Conservation (phyloP, 2,329 filamentous ascomycete species). For the Aspergillus sp. region DNA sequence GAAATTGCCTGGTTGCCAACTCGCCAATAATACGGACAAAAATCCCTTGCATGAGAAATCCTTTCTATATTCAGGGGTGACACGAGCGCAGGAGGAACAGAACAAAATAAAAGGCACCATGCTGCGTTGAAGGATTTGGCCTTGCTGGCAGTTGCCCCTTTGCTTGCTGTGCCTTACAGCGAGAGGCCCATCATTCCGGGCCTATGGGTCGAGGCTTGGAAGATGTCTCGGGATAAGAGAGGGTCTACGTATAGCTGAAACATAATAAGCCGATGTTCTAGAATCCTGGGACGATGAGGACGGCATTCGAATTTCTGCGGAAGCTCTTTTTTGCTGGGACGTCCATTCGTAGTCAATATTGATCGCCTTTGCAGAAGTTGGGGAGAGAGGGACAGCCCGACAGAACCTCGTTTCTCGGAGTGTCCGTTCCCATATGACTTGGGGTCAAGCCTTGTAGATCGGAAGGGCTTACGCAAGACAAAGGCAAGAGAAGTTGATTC, state of each 20-base stretch:
- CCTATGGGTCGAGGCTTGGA: slow-evolving; percentile 5
- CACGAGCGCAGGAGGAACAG: background rate
- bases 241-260: slow-evolving; percentile 5
- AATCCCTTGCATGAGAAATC: slow-evolving; percentile 1
- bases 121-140: background rate
- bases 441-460: background rate
- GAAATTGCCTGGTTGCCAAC: background rate
- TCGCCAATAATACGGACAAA: background rate
- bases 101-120: background rate
- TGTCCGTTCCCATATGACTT: background rate
- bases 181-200: background rate
- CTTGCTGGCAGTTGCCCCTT: slow-evolving; percentile 6
- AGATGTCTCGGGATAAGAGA: slow-evolving; percentile 13
- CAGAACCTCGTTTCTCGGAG: background rate
- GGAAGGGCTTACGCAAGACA: background rate
- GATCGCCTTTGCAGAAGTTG: background rate
- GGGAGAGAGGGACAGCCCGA: background rate
- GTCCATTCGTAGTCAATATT: too few relatives aligned
- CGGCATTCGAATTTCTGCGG: too few relatives aligned
- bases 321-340: too few relatives aligned
- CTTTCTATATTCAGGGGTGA: background rate
- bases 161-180: slow-evolving; percentile 14
- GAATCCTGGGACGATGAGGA: background rate
- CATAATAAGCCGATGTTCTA: slow-evolving; percentile 1
- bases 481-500: background rate